Conservation (phyloP, 306 rosid species). For the Astragalus glycyphyllos region DNA sequence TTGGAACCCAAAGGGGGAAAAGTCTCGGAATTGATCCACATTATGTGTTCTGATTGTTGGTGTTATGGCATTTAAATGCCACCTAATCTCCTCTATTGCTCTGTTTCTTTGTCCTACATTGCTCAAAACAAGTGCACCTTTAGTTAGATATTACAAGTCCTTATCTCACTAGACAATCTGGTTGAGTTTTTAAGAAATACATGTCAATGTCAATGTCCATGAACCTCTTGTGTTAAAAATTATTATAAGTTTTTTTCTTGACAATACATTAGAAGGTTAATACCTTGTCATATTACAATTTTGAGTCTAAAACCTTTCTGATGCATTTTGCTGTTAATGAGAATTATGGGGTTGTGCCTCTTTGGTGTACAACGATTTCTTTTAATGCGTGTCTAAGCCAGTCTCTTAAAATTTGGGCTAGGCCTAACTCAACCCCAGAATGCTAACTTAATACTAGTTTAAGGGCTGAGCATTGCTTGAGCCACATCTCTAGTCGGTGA, state of each 20-base stretch:
- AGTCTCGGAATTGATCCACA: background rate
- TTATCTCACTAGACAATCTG: background rate
- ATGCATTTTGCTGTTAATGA: background rate
- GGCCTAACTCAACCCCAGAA: too few species aligned
- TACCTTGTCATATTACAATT: background rate
- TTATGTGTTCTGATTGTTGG: background rate
- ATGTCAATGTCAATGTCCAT: background rate
- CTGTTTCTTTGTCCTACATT: background rate
- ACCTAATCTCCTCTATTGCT: background rate
- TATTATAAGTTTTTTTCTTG: too few species aligned
- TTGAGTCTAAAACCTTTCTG: background rate
- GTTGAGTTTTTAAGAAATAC: background rate
- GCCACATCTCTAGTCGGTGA: background rate
- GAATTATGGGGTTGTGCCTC: background rate
- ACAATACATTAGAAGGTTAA: too few species aligned
- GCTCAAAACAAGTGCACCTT: slow-evolving; percentile 7
- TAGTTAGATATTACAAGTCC: background rate
- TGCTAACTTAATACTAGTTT: too few species aligned
- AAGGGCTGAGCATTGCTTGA: too few species aligned
- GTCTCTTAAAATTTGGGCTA: too few species aligned
- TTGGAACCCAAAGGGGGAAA: background rate
- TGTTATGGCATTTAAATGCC: background rate
- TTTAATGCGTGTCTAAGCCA: too few species aligned
- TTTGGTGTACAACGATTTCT: too few species aligned
- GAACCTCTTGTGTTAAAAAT: background rate